These are phyloP conservation scores for Apocynum venetum DNA, from an alignment of 257 asterid species.

Conservation along the genomic window DNA sequence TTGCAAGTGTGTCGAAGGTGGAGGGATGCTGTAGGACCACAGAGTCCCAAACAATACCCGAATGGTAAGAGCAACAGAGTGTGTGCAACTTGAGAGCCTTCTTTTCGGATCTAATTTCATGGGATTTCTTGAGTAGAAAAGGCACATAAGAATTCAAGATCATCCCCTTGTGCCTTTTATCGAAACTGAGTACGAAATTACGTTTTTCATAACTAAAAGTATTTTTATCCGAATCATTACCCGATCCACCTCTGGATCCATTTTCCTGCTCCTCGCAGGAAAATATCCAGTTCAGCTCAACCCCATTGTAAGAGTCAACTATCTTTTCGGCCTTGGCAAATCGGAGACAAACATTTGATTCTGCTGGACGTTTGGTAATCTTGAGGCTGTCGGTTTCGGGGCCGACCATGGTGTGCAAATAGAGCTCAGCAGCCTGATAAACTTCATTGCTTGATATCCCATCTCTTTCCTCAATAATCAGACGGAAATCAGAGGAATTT, in stretches of 20 bases:
- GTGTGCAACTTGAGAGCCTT: constrained; percentile 21
- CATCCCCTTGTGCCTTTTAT: neutral
- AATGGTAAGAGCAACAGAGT: neutral
- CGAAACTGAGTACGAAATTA: neutral
- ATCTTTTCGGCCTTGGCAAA: constrained; percentile 9
- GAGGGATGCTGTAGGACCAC: constrained; percentile 63
- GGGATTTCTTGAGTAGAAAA: neutral
- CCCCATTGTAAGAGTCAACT: neutral
- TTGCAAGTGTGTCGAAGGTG: constrained; percentile 53
- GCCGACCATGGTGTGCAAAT: neutral
- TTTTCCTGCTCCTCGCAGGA: neutral
- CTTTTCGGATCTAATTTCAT: neutral
- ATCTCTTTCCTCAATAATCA: constrained; percentile 1
- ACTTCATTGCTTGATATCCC: neutral
- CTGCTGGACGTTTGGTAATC: neutral
- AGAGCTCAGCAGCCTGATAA: constrained; percentile 14
- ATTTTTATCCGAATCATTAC: neutral
- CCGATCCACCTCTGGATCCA: neutral
- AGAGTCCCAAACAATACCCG: constrained; percentile 20
- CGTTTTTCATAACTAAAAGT: neutral
- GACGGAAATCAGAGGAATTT: neutral
- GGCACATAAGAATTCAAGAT: neutral
- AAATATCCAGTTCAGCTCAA: constrained; percentile 7
- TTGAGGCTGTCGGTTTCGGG: constrained; percentile 11
- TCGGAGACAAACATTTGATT: neutral